Base-by-base conservation (phyloP, 371 early-diverging fungal genomes). In the Mortierella sp. region DNA sequence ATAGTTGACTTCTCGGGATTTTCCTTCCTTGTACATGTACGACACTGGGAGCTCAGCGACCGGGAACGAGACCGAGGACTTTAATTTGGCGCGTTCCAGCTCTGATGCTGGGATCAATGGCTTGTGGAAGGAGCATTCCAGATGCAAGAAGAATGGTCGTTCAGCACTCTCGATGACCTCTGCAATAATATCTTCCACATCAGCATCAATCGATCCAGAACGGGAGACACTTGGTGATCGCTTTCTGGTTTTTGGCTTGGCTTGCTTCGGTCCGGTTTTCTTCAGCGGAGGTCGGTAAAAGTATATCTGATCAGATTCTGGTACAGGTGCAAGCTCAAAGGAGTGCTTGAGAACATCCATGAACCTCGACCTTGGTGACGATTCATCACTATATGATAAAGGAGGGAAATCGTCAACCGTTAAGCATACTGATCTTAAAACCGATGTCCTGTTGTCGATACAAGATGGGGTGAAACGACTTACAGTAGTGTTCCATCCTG, bases 81-180 rank as follows among this genome's bases (percentile, higher is more conserved):
- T 78, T 50, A 71, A 34, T 40, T 80, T 76, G 1, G 52, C 41
- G 19, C 65, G 76, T 12, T 82, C 81, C 41, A 73, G 54, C 17
- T 83, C 83, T n/a, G 71, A 63, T 2, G 67, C 59, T 4, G 52
- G 66, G 0, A 80, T 63, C 10, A 61, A 48, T 0, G 83, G 81
- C 34, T 88, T 90, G 51, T 81, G 73, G 54, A 92, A 84, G 0
- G 83, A 83, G 53, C 87, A 89, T 55, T 94, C 92, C 0, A 90
- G 61, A n/a, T 88, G 86, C 22, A 90, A 64, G 50, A 88, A 87
- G 0, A 90, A 69, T 0, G 91, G 89, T 31, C 82, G 81, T 48
- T 90, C 88, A 0, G 88, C 88, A 58, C 82, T 84, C 8, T 81
- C 81, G 16, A 86, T 83, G 14, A 88, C 80, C 40, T 90, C 88